phyloP scores from a whole-genome alignment of 768 basidiomycete genomes.

The Exidia glandulosa region DNA sequence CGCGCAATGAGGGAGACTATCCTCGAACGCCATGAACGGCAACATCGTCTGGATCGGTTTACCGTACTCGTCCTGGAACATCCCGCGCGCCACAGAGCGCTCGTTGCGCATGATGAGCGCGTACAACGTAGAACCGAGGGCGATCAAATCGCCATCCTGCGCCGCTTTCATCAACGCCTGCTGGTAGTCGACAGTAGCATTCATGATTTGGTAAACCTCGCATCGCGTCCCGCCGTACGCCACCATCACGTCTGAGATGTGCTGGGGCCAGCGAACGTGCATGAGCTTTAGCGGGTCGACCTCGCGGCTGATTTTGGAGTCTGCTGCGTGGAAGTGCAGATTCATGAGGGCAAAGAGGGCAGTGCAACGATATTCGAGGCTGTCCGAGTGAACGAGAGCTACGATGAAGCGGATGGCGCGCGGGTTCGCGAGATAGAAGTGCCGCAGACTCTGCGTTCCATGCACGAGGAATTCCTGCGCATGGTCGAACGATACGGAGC shows the following conservation, averaged over 20 bases:
- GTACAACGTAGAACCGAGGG: slow-evolving; percentile 39
- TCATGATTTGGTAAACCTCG: slow-evolving; percentile 29
- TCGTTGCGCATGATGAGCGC: slow-evolving; percentile 45
- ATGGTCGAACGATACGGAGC: slow-evolving; percentile 38
- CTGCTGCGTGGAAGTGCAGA: slow-evolving; percentile 29
- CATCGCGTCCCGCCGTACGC: slow-evolving; percentile 37
- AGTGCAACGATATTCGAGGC: slow-evolving; percentile 39
- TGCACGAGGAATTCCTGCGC: slow-evolving; percentile 35
- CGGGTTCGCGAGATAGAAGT: slow-evolving; percentile 33
- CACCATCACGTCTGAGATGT: slow-evolving; percentile 35
- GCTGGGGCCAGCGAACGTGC: slow-evolving; percentile 29
- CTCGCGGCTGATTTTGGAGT: slow-evolving; percentile 32
- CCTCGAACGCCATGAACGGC: slow-evolving; percentile 49
- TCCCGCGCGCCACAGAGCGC: slow-evolving; percentile 49
- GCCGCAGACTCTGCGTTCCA: slow-evolving; percentile 33
- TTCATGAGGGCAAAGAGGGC: slow-evolving; percentile 46
- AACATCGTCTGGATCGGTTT: slow-evolving; percentile 35
- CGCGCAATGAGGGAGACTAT: slow-evolving; percentile 50
- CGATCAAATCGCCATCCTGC: slow-evolving; percentile 37
- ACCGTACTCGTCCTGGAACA: slow-evolving; percentile 36
- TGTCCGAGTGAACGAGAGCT: slow-evolving; percentile 42
- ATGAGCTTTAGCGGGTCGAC: slow-evolving; percentile 42
- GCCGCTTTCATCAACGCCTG: slow-evolving; percentile 40
- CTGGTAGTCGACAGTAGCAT: slow-evolving; percentile 33
- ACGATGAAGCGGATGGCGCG: slow-evolving; percentile 40